A percentile compares a stretch with the other conserved stretches of the same genome.
phyloP scores from a whole-genome alignment of 345 rosid species.

The Anacardium occidentale region DNA sequence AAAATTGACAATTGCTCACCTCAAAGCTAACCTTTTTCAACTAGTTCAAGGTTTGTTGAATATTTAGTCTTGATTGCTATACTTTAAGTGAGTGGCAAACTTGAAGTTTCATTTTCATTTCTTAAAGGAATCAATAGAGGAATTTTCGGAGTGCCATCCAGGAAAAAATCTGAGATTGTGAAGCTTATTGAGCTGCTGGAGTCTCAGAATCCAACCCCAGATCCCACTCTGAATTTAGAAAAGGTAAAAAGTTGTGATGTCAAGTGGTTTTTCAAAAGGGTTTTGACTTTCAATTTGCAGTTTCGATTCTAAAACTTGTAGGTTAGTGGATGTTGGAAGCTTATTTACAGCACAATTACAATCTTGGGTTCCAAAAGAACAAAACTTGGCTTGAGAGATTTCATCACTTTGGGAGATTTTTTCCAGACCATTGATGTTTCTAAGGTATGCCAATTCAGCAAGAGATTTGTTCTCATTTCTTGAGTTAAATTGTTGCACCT shows the following conservation, averaged over 20 bases:
- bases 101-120: neutral
- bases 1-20: slow-evolving; percentile 28
- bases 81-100: neutral
- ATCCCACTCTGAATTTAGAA: slow-evolving; percentile 58
- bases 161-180: slow-evolving; percentile 64
- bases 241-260: slow-evolving; percentile 37
- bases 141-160: slow-evolving; percentile 68
- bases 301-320: slow-evolving; percentile 24
- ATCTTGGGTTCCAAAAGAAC: slow-evolving; percentile 80
- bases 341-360: slow-evolving; percentile 73
- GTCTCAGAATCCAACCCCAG: slow-evolving; percentile 76
- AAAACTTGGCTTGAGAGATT: slow-evolving; percentile 80
- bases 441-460: slow-evolving; percentile 41
- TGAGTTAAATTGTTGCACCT: no score
- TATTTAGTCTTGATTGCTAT: neutral
- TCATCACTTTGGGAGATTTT: slow-evolving; percentile 74
- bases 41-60: slow-evolving; percentile 43
- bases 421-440: slow-evolving; percentile 67
- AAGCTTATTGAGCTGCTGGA: slow-evolving; percentile 56
- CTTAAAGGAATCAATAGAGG: slow-evolving; percentile 72
- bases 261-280: neutral
- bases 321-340: slow-evolving; percentile 83
- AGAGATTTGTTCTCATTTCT: no score
- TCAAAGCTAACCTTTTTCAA: slow-evolving; percentile 48
- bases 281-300: neutral